A percentile compares a stretch with the other conserved stretches of the same genome.
Conservation (phyloP, 2,329 filamentous ascomycete genomes). For the Macrophomina pseudophaseolina region DNA sequence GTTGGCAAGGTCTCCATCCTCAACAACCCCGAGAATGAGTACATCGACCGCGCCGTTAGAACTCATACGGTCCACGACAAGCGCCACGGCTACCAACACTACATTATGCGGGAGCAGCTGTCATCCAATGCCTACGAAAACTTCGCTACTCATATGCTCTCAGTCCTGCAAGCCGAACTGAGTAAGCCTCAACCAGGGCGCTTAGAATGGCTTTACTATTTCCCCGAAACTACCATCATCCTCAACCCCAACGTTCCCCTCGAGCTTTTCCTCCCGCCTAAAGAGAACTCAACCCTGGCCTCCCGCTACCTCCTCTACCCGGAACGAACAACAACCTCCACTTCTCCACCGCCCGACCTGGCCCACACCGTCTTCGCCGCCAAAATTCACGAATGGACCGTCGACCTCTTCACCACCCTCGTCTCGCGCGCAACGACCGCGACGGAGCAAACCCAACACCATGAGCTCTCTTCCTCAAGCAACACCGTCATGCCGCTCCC, state of each 20-base stretch:
- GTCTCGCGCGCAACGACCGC: neutral
- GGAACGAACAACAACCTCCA: neutral
- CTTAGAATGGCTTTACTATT: slow-evolving; percentile 13
- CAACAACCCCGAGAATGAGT: slow-evolving; percentile 25
- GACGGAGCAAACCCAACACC: too few relatives aligned
- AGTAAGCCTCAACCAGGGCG: slow-evolving; percentile 1
- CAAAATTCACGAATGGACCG: slow-evolving; percentile 8
- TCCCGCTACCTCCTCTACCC: neutral
- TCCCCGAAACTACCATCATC: slow-evolving; percentile 1
- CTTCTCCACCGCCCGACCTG: neutral
- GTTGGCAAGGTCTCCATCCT: slow-evolving; percentile 27
- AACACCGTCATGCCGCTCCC: neutral
- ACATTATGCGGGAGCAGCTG: slow-evolving; percentile 33
- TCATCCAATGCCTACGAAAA: neutral
- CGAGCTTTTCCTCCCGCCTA: slow-evolving; percentile 16
- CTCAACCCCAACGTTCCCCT: slow-evolving; percentile 15
- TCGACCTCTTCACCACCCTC: slow-evolving; percentile 20
- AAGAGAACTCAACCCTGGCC: neutral
- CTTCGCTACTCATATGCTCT: slow-evolving; percentile 5
- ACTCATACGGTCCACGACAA: slow-evolving; percentile 42
- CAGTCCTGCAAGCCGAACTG: neutral
- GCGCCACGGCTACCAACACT: slow-evolving; percentile 43
- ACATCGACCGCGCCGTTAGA: slow-evolving; percentile 43
- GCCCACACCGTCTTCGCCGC: slow-evolving; percentile 4
- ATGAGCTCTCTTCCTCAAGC: too few relatives aligned